These are phyloP conservation scores for Talaromyces liani DNA, from an alignment of 495 filamentous ascomycete species.

Conservation along the genomic window DNA sequence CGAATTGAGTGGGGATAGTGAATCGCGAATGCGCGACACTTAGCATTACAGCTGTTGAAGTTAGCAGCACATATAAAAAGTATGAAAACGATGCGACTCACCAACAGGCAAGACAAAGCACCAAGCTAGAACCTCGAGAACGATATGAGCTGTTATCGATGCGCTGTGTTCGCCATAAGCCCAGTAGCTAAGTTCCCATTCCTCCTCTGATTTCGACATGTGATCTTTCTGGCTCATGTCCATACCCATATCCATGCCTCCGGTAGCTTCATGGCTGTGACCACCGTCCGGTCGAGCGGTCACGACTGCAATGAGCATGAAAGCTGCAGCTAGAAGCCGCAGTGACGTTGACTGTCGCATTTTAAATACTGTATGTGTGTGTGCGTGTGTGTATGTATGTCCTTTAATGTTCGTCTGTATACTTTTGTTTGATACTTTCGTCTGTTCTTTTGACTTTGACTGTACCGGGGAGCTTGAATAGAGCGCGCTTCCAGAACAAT, in stretches of 20 bases:
- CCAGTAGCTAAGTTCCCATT: constrained; percentile 63
- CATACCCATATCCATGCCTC: constrained; percentile 32
- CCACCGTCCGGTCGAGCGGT: constrained; percentile 31
- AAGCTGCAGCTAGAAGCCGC: constrained; percentile 22
- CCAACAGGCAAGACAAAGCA: constrained; percentile 75
- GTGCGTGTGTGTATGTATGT: background rate
- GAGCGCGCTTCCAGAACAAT: background rate
- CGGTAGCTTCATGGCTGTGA: constrained; percentile 17
- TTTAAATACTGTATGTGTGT: background rate
- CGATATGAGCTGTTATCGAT: constrained; percentile 71
- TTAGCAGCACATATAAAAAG: background rate
- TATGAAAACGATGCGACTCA: constrained; percentile 31
- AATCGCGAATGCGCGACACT: constrained; percentile 74
- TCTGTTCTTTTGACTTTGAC: background rate
- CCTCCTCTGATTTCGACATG: constrained; percentile 32
- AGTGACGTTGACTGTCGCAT: constrained; percentile 26
- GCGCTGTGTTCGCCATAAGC: constrained; percentile 55
- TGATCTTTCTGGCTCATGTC: constrained; percentile 32
- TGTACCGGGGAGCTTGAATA: background rate
- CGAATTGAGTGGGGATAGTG: constrained; percentile 62
- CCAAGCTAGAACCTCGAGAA: constrained; percentile 75
- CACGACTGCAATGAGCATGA: constrained; percentile 24
- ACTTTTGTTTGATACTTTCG: background rate
- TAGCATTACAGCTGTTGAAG: constrained; percentile 69
- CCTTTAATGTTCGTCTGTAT: background rate